Evolutionary conservation across 768 basidiomycete species (phyloP), one percentile per base, ranked within the genome.

Genomic region (Suillus subaureus): DNA sequence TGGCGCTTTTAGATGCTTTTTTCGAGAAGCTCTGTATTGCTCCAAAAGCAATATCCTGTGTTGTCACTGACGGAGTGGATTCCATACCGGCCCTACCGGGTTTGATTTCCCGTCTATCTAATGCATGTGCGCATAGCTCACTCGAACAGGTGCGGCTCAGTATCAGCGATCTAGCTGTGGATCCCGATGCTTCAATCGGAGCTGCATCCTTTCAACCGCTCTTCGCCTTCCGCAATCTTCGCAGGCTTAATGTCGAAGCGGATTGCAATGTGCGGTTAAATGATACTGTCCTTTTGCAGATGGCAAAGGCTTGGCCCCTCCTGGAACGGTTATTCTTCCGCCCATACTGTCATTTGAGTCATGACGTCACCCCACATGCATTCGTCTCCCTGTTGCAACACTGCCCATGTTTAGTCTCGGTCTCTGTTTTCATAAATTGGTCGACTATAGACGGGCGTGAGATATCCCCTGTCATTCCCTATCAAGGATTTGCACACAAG

Each of bases 251-350:
- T 28, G 13, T 47, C 28, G 6, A 26, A 12, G 9, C 15, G 42
- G 6, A 7, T 6, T 61, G 6, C 15, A 9, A 4, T n/a, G 33
- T 47, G 42, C 40, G 4, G 13, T 31, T 47, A 5, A 18, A 61
- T 43, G 47, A 61, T 61, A 28, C 40, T n/a, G 40, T 15, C 37
- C 28, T 61, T 31, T 31, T 43, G 61, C 28, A 61, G 61, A 61
- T 61, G 61, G 42, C 61, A 0, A 42, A 31, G 28, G 40, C 39
- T 6, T 61, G 61, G 61, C 42, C 61, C 18, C 61, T 47, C 40
- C 47, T 61, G 4, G 42, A 43, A 23, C 26, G 18, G 12, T 13
- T 61, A 28, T 2, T 2, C 7, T 21, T 61, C 28, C 8, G 4
- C 11, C 11, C 13, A 33, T 42, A n/a, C 18, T 21, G 6, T n/a